Evolutionary conservation across 2,329 filamentous ascomycete species (phyloP).

Genomic region (Sphaerulina vaccinii): DNA sequence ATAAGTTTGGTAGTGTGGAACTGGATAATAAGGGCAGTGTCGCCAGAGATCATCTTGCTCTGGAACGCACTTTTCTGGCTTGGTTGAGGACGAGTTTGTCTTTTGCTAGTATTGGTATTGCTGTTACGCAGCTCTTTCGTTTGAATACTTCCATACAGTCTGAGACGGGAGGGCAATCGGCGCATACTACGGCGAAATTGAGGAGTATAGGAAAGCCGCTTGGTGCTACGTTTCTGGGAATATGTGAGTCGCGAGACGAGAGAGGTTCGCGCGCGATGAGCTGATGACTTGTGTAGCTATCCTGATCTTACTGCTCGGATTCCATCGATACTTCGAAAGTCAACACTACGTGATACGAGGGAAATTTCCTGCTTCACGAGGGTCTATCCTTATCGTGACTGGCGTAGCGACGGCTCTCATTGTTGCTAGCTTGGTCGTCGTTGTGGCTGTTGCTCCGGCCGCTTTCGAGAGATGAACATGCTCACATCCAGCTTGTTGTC

Average conservation of each 20-base stretch:
- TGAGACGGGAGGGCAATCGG: constrained; percentile 8
- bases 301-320: constrained; percentile 71
- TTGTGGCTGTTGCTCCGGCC: constrained; percentile 54
- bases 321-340: constrained; percentile 73
- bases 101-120: constrained; percentile 80
- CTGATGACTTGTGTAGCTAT: constrained; percentile 51
- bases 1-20: constrained; percentile 67
- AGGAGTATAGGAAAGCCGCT: constrained; percentile 70
- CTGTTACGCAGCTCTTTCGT: constrained; percentile 79
- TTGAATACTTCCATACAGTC: constrained; percentile 65
- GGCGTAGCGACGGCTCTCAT: constrained; percentile 62
- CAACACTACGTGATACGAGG: constrained; percentile 78
- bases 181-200: constrained; percentile 39
- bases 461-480: constrained; percentile 39
- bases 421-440: constrained; percentile 58
- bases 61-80: constrained; percentile 80
- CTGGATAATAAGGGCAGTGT: constrained; percentile 84
- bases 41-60: constrained; percentile 75
- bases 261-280: neutral
- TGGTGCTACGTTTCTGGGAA: constrained; percentile 72
- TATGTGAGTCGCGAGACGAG: constrained; percentile 42
- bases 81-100: constrained; percentile 80
- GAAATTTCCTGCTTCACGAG: constrained; percentile 76
- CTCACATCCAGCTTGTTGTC: neutral
- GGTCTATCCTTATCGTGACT: constrained; percentile 69